Evolutionary conservation across 768 basidiomycete species (phyloP).

Genomic region (Daedalea quercina): DNA sequence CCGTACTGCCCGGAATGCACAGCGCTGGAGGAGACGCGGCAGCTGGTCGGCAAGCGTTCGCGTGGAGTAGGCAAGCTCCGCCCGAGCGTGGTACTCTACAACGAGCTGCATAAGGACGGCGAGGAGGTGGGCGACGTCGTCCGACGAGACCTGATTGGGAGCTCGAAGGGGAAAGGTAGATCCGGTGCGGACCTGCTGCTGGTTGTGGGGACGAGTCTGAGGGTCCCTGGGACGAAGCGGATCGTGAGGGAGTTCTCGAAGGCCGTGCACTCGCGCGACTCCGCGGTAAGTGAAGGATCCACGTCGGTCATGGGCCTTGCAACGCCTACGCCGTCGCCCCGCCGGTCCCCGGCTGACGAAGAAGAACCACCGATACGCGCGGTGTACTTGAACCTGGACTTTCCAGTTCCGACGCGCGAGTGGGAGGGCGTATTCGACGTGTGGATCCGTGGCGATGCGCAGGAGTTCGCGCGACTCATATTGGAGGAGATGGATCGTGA

Average conservation of each 20-base stretch:
- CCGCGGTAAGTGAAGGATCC: slow-evolving; percentile 26
- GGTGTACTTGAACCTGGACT: slow-evolving; percentile 82
- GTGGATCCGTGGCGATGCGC: slow-evolving; percentile 87
- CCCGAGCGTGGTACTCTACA: slow-evolving; percentile 87
- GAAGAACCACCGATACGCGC: slow-evolving; percentile 54
- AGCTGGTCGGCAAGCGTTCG: slow-evolving; percentile 70
- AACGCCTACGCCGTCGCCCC: slow-evolving; percentile 44
- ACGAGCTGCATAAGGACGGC: slow-evolving; percentile 82
- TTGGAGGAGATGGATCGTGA: slow-evolving; percentile 53
- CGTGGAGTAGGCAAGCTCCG: slow-evolving; percentile 76
- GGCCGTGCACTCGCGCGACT: slow-evolving; percentile 53
- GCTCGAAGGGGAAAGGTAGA: slow-evolving; percentile 50
- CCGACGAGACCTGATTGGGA: slow-evolving; percentile 71
- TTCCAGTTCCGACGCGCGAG: slow-evolving; percentile 76
- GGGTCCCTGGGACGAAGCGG: slow-evolving; percentile 86
- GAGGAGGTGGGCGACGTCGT: slow-evolving; percentile 83
- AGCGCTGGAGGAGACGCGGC: slow-evolving; percentile 59
- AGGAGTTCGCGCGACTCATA: slow-evolving; percentile 62
- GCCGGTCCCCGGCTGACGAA: slow-evolving; percentile 31
- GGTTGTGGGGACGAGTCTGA: slow-evolving; percentile 86
- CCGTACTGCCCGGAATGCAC: slow-evolving; percentile 79
- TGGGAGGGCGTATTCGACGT: slow-evolving; percentile 90
- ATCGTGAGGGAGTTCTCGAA: slow-evolving; percentile 87
- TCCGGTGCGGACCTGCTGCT: slow-evolving; percentile 77
- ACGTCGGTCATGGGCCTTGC: slow-evolving; percentile 20